phyloP scores from a whole-genome alignment of 2,329 filamentous ascomycete species.

The Colletotrichum spaethianum region DNA sequence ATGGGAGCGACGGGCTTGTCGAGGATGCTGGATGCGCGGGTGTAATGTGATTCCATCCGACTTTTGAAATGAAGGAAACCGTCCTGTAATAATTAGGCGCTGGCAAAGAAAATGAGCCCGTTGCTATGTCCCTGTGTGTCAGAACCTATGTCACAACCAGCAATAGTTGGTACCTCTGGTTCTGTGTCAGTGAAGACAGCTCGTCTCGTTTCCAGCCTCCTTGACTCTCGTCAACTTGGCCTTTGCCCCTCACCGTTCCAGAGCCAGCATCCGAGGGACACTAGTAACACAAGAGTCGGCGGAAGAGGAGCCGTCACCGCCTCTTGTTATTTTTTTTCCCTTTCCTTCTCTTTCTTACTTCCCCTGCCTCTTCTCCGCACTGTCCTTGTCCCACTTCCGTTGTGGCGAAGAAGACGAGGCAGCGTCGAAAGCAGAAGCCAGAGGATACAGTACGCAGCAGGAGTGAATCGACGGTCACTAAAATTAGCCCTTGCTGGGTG shows the following conservation, averaged over 20 bases:
- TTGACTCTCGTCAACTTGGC: constrained; percentile 14
- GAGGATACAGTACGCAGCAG: background rate
- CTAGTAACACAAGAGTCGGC: constrained; percentile 25
- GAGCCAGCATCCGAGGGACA: constrained; percentile 33
- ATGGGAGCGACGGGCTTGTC: background rate
- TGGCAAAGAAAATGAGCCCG: background rate
- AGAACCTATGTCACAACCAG: background rate
- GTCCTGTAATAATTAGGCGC: constrained; percentile 1
- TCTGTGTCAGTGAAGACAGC: background rate
- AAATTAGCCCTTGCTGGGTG: constrained; percentile 36
- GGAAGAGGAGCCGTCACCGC: constrained; percentile 37
- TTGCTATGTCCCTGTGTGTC: background rate
- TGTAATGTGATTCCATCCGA: background rate
- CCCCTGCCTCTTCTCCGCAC: constrained; percentile 37
- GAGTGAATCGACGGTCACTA: constrained; percentile 31
- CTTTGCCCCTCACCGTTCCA: constrained; percentile 38
- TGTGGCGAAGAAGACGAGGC: constrained; percentile 25
- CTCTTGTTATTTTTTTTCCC: constrained; percentile 23
- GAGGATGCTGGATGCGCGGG: background rate
- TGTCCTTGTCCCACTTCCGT: constrained; percentile 39
- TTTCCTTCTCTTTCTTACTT: too few species aligned
- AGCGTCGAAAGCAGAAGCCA: constrained; percentile 23
- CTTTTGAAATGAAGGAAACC: constrained; percentile 3
- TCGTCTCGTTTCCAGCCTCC: constrained; percentile 34
- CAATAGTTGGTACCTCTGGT: background rate